Percentiles rank a stretch among this genome's conserved stretches.
Evolutionary conservation across 2,329 filamentous ascomycete species (phyloP).

Genomic region (Penicillium sclerotigenum): DNA sequence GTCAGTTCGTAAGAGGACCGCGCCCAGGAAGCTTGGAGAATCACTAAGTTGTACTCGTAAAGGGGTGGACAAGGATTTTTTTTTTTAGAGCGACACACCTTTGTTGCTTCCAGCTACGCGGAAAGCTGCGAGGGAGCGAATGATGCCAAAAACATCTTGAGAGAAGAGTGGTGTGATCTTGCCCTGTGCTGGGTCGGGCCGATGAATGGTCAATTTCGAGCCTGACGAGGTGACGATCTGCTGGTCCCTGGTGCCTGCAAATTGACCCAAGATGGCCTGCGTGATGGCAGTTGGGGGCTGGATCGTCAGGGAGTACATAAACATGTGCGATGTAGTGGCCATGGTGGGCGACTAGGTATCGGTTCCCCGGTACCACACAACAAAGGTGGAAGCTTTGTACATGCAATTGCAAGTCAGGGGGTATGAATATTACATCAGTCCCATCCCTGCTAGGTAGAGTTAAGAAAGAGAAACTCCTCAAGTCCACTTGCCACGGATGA

Average conservation of each 20-base stretch:
- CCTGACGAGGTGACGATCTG: constrained; percentile 93
- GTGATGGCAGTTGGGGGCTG: constrained; percentile 86
- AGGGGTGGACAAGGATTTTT: constrained; percentile 20
- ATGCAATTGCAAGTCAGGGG: constrained; percentile 29
- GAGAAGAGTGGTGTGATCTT: constrained; percentile 83
- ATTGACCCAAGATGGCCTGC: constrained; percentile 90
- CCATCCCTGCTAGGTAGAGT: constrained; percentile 34
- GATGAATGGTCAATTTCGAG: constrained; percentile 81
- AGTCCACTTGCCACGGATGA: constrained; percentile 20
- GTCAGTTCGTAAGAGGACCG: constrained; percentile 37
- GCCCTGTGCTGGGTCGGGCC: constrained; percentile 78
- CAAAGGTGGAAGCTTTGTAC: constrained; percentile 14
- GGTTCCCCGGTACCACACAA: constrained; percentile 17
- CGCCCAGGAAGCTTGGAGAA: constrained; percentile 59
- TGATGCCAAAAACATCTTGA: constrained; percentile 95
- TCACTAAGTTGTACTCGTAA: constrained; percentile 64
- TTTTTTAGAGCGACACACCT: constrained; percentile 77
- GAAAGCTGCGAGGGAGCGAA: constrained; percentile 83
- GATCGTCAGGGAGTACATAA: constrained; percentile 95
- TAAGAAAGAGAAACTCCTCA: constrained; percentile 24
- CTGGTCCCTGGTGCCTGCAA: constrained; percentile 93
- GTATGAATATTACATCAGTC: constrained; percentile 32
- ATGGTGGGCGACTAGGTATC: constrained; percentile 53
- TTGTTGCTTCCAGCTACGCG: constrained; percentile 90
- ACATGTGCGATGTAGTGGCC: constrained; percentile 98